Base-by-base conservation (phyloP, 345 rosid genomes). In the Dipteronia sinensis region DNA sequence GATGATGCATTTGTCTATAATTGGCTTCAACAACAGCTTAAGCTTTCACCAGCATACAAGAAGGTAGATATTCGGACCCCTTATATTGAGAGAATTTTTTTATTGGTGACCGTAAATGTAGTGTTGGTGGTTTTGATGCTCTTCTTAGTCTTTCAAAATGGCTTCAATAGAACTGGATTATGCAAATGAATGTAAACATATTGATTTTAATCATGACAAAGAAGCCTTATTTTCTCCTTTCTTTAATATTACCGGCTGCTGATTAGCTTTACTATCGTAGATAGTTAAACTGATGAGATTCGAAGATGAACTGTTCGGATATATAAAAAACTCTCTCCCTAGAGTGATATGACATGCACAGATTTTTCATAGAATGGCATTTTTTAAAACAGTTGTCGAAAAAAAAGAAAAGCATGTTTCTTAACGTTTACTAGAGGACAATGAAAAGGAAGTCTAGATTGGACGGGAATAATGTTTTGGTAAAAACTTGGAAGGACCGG, bases 11-110 rank as follows among this genome's bases (percentile, higher is more conserved):
- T 83, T 88, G 97, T 94, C 49, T 94, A 93, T 81, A 93, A 94
- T 71, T 94, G 97, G 97, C 97, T 94, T 64, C 98, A 94, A 55
- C 91, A 89, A 72, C 98, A 91, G 80, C 95, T 94, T 71, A 91
- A 90, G 80, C 89, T 87, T 77, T 94, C 97, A 55, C 97, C 98
- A 10, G 97, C 93, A n/a, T 94, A 93, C 86, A 89, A 90, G 77
- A 93, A 90, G 93, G 98, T 94, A 83, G 51, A 19, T 23, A 76
- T 75, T 74, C 63, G n/a, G 64, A 15, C 11, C 59, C 59, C 22
- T 44, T 44, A 10, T 9, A 17, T 62, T 7, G 25, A 63, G 55
- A 66, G n/a, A 27, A 55, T 20, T 34, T 19, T 74, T 56, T 16
- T 17, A 6, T 72, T 15, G 62, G 17, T 44, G 22, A 7, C 9